A percentile compares a stretch with the other conserved stretches of the same genome.
Evolutionary conservation across 345 rosid genomes (phyloP).

Genomic region (Geranium brycei): DNA sequence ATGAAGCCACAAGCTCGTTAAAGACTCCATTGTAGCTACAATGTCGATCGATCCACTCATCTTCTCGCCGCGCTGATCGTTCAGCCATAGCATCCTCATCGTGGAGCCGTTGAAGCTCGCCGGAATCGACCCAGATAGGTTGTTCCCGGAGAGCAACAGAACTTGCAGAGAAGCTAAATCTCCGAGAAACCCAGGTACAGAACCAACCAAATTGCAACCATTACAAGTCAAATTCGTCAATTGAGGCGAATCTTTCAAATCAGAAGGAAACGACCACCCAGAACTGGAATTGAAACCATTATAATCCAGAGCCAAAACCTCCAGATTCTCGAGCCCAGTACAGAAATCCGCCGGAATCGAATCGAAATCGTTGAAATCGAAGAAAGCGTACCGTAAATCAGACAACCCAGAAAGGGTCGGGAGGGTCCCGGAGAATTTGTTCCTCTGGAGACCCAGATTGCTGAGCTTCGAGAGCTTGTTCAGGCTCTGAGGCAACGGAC

Average conservation of each 20-base stretch:
- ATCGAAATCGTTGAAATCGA: slow-evolving; percentile 49
- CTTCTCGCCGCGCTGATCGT: slow-evolving; percentile 40
- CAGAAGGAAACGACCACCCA: slow-evolving; percentile 55
- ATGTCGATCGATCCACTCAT: slow-evolving; percentile 48
- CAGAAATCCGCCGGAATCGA: slow-evolving; percentile 54
- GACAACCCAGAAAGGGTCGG: slow-evolving; percentile 53
- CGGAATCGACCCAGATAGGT: slow-evolving; percentile 46
- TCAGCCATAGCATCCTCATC: slow-evolving; percentile 50
- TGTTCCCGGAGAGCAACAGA: slow-evolving; percentile 39
- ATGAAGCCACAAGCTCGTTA: slow-evolving; percentile 58
- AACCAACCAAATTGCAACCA: slow-evolving; percentile 56
- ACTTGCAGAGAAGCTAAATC: slow-evolving; percentile 34
- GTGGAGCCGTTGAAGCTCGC: slow-evolving; percentile 25
- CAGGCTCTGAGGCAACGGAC: slow-evolving; percentile 46
- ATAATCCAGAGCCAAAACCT: slow-evolving; percentile 46
- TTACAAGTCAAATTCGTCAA: slow-evolving; percentile 45
- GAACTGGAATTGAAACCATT: slow-evolving; percentile 40
- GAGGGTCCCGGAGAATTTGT: slow-evolving; percentile 42
- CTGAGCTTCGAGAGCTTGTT: slow-evolving; percentile 44
- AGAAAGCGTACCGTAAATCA: slow-evolving; percentile 28
- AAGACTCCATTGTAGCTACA: slow-evolving; percentile 37
- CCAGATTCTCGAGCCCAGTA: slow-evolving; percentile 33
- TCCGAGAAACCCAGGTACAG: slow-evolving; percentile 56
- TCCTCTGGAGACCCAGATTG: slow-evolving; percentile 49
- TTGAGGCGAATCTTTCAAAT: slow-evolving; percentile 37